phyloP scores from a whole-genome alignment of 2,329 filamentous ascomycete species.

The Cercospora brassicicola region DNA sequence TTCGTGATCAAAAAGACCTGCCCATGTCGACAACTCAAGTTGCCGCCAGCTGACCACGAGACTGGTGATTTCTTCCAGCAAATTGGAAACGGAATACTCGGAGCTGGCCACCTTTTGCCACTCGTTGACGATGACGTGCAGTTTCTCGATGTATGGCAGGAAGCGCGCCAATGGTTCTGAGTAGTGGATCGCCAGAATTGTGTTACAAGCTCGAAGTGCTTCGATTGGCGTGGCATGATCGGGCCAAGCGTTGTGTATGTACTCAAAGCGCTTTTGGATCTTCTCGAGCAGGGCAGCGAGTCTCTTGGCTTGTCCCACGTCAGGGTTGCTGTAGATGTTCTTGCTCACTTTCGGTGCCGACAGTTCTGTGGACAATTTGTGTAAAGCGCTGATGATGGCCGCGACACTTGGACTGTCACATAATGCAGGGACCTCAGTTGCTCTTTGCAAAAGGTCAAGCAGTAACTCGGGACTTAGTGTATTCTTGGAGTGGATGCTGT shows the following conservation, averaged over 20 bases:
- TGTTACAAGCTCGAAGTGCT: slow-evolving; percentile 71
- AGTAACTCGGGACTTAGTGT: slow-evolving; percentile 14
- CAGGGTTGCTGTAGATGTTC: slow-evolving; percentile 86
- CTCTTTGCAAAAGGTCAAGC: slow-evolving; percentile 24
- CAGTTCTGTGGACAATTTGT: slow-evolving; percentile 5
- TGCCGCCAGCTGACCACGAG: slow-evolving; percentile 86
- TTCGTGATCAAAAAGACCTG: slow-evolving; percentile 82
- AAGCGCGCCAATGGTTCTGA: slow-evolving; percentile 83
- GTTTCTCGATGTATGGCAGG: slow-evolving; percentile 80
- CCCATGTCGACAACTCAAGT: slow-evolving; percentile 89
- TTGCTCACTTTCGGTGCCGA: slow-evolving; percentile 6
- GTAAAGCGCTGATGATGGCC: slow-evolving; percentile 2
- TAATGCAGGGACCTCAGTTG: slow-evolving; percentile 5
- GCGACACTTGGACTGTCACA: slow-evolving; percentile 10
- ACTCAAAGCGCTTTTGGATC: slow-evolving; percentile 69
- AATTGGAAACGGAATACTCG: slow-evolving; percentile 65
- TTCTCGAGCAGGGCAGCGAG: slow-evolving; percentile 69
- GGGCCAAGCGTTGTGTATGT: slow-evolving; percentile 64
- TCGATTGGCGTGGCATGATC: slow-evolving; percentile 79
- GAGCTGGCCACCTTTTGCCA: slow-evolving; percentile 93
- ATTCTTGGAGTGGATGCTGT: slow-evolving; percentile 19
- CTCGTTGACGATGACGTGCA: slow-evolving; percentile 82
- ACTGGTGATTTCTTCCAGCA: slow-evolving; percentile 77
- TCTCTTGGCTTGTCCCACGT: slow-evolving; percentile 72
- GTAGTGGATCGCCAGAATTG: slow-evolving; percentile 72